A percentile compares a stretch with the other conserved stretches of the same genome.
These are phyloP conservation scores for Pezicula neosporulosa DNA, from an alignment of 2,329 filamentous ascomycete species.

Conservation along the genomic window DNA sequence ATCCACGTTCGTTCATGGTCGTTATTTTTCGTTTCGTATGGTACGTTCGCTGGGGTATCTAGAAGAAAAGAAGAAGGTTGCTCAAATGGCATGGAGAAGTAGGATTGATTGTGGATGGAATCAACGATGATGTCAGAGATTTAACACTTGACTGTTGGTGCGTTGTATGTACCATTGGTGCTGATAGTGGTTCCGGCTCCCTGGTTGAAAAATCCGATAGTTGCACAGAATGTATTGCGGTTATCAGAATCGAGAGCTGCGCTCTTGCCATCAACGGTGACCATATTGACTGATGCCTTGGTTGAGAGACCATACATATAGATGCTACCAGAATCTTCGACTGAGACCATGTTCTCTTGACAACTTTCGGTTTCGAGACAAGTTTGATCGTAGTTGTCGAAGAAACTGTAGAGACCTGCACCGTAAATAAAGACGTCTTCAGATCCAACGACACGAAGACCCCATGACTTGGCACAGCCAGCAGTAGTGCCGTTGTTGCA, in stretches of 20 bases:
- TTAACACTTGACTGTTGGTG: too few relatives aligned
- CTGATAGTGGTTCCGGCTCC: conserved; percentile 3
- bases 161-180: too few relatives aligned
- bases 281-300: conserved; percentile 72
- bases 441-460: conserved; percentile 53
- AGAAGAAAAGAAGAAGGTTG: too few relatives aligned
- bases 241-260: conserved; percentile 57
- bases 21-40: too few relatives aligned
- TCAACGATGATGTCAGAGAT: too few relatives aligned
- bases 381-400: conserved; percentile 71
- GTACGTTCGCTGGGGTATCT: too few relatives aligned
- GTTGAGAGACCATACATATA: conserved; percentile 69
- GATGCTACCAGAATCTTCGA: conserved; percentile 59
- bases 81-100: too few relatives aligned
- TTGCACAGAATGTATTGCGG: conserved; percentile 62
- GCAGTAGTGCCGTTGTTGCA: conserved; percentile 40
- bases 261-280: conserved; percentile 56
- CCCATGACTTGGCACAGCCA: conserved; percentile 36
- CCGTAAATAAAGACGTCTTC: conserved; percentile 44
- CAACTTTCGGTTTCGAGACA: conserved; percentile 67
- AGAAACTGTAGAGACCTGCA: conserved; percentile 53
- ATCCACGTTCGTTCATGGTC: too few relatives aligned
- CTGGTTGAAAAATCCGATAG: conserved; percentile 47
- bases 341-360: conserved; percentile 73
- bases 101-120: too few relatives aligned